Percentiles rank a stretch among this genome's conserved stretches.
phyloP scores from a whole-genome alignment of 352 stramenopile species.

The Aphanomyces euteiches region DNA sequence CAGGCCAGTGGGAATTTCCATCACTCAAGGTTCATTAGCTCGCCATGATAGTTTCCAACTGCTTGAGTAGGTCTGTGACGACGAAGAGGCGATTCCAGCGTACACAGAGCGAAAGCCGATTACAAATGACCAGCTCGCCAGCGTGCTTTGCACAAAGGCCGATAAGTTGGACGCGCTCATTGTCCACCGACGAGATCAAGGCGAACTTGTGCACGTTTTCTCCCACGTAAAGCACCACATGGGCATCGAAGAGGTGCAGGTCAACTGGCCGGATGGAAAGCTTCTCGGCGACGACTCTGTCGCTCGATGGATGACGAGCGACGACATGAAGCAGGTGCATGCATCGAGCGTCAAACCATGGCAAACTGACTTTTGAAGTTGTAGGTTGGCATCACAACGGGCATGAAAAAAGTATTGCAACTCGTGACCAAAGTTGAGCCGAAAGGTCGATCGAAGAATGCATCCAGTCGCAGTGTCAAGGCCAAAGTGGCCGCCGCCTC shows the following conservation, averaged over 20 bases:
- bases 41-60: not conserved
- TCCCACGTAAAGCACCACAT: slow-evolving; percentile 89
- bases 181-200: slow-evolving; percentile 51
- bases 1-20: slow-evolving; percentile 87
- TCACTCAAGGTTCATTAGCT: slow-evolving; percentile 52
- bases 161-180: slow-evolving; percentile 20
- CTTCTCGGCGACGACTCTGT: not conserved
- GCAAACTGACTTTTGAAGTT: not conserved
- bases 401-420: slow-evolving; percentile 83
- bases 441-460: slow-evolving; percentile 2
- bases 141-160: slow-evolving; percentile 38
- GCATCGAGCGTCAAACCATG: not conserved
- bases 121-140: slow-evolving; percentile 43
- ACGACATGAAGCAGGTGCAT: slow-evolving; percentile 57
- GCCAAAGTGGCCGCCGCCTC: not conserved
- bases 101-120: slow-evolving; percentile 59
- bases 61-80: slow-evolving; percentile 46
- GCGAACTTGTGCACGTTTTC: slow-evolving; percentile 84
- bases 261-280: slow-evolving; percentile 35
- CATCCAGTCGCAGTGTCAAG: slow-evolving; percentile 14
- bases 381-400: slow-evolving; percentile 73
- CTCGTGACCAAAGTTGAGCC: slow-evolving; percentile 39
- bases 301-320: slow-evolving; percentile 70
- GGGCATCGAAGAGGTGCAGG: slow-evolving; percentile 81
- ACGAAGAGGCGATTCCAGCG: slow-evolving; percentile 51